Base-by-base conservation (phyloP, 2,329 filamentous ascomycete genomes). In the Aspergillus pseudoglaucus region DNA sequence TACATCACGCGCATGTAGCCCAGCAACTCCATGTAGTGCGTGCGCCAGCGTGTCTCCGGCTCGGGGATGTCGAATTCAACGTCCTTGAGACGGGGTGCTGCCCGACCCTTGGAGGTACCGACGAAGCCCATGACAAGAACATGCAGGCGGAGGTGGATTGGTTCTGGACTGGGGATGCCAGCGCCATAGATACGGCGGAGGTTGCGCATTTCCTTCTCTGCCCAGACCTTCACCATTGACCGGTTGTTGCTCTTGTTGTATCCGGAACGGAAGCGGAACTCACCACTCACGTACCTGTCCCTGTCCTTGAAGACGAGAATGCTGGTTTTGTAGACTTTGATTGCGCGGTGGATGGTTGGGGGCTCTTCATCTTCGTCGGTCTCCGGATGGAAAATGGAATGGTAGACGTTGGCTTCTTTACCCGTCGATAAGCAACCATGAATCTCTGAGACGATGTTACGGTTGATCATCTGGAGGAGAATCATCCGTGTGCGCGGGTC, bases 281-380 rank as follows among this genome's bases (percentile, higher is more conserved):
- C 93, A 56, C 93, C 93, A 1, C 86, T 87, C 53, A 98, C 93
- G 69, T 98, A 98, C 61, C 90, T 86, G 70, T 96, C 90, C 49
- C 93, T 82, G 71, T 98, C 93, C 73, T 97, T 97, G 82, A 98
- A 98, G 20, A 94, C 90, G 27, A 98, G 75, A 55, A 98, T 98
- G 47, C 88, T 87, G 6, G 93, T 98, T 79, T 98, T 98, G 81
- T 98, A 98, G 44, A 98, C 88, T 73, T 98, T 98, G 76, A 97
- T 90, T 10, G 93, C 93, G 43, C 89, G 82, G 61, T 95, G 88
- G 0, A 83, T 72, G 17, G 77, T 71, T 2, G 65, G 59, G 15
- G 70, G 68, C 35, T 75, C 75, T 6, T 78, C 70, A 6, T 53
- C 18, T 17, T 27, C 25, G 8, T 79, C 77, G 6, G 82, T 71